Base-by-base conservation (phyloP, 176 grass and related monocot species). In the Ananas comosus region DNA sequence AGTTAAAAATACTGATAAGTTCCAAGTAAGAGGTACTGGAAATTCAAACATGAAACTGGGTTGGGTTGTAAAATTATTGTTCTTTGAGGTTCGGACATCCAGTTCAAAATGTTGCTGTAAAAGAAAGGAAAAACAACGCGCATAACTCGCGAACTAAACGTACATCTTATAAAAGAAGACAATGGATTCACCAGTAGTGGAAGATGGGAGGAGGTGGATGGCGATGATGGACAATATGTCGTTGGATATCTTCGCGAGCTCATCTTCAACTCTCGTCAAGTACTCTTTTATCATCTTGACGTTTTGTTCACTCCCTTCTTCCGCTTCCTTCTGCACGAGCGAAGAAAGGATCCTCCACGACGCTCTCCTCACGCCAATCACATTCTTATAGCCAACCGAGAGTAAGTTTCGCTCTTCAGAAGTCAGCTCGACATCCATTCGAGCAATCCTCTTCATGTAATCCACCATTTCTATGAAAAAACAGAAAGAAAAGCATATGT, bases 111-210 rank as follows among this genome's bases (percentile, higher is more conserved):
- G 11, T 12, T 12, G 19, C 4, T 29, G 18, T 13, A 23, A 12
- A 17, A 79, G 47, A 65, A 67, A 68, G 29, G 21, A n/a, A 71
- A 74, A 22, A 24, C 12, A 73, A 76, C 18, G 33, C 5, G 33
- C 33, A 42, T 42, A 42, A 42, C 33, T 42, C 33, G 33, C 6
- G 33, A 42, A 42, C 21, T 53, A 24, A n/a, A 68, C 81, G 76
- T 89, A 96, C 93, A 96, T 89, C 83, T 92, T 96, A 83, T 87
- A 87, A 77, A 92, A 92, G 86, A 90, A 96, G 53, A 90, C 93
- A 1, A 66, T 47, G 22, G 88, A 92, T 85, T 92, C 93, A 64
- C 56, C 77, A 29, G 81, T 61, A 66, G 29, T 85, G 6, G 93
- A 83, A 71, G 83, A 81, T 3, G 93, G 93, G 71, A 96, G 88